Evolutionary conservation across 2,329 filamentous ascomycete species (phyloP).

Genomic region (Talaromyces sp.): DNA sequence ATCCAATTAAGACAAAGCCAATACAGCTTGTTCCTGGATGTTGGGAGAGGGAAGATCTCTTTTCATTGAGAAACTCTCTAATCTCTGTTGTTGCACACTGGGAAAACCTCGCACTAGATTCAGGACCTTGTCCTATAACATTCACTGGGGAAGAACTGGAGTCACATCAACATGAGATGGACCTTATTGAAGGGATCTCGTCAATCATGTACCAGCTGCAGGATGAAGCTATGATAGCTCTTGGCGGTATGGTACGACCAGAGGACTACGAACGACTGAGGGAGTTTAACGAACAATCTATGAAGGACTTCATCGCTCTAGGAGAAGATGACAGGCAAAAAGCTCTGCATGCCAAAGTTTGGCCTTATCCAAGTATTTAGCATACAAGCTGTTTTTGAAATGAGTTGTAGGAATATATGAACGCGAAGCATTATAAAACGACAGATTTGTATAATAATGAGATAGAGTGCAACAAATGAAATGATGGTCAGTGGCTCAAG

Average conservation of each 20-base stretch:
- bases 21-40: constrained; percentile 12
- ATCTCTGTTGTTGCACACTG: constrained; percentile 13
- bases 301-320: constrained; percentile 13
- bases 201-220: constrained; percentile 14
- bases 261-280: constrained; percentile 13
- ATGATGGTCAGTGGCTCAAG: no score
- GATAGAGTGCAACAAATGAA: no score
- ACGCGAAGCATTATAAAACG: no score
- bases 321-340: constrained; percentile 11
- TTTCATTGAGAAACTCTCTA: constrained; percentile 15
- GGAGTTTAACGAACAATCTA: constrained; percentile 10
- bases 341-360: constrained; percentile 13
- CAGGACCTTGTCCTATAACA: constrained; percentile 9
- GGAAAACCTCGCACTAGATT: constrained; percentile 5
- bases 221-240: constrained; percentile 13
- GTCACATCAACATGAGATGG: constrained; percentile 13
- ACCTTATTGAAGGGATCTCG: constrained; percentile 13
- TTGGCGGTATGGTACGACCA: constrained; percentile 15
- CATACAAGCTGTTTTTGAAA: no score
- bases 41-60: constrained; percentile 15
- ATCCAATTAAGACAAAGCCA: constrained; percentile 6
- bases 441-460: no score
- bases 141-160: constrained; percentile 12
- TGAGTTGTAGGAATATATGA: no score
- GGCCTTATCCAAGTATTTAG: not conserved